Evolutionary conservation across 1,284 basidiomycete species (phyloP), one percentile per base, ranked within the genome.

Genomic region (Puccinia horiana): DNA sequence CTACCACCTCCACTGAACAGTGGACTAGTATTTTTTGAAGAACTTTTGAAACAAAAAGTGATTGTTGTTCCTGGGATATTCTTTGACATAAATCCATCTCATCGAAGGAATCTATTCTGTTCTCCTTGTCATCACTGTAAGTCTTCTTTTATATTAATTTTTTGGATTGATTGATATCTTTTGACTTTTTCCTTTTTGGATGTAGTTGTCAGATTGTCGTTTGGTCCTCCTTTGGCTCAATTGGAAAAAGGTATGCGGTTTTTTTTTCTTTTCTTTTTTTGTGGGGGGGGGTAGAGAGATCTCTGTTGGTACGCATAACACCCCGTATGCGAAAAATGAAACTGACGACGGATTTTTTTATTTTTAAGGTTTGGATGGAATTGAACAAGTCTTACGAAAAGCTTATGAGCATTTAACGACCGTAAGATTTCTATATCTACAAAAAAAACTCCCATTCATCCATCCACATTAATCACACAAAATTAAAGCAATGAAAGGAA

Each of bases 11-110:
- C 94, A 8, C 87, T 97, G 63, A 94, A 95, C 88, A 94, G 93
- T 84, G 95, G 95, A 29, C 88, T 97, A 85, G 92, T 93, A 42
- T 96, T 98, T 91, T 97, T 97, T 86, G 95, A 98, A 86, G 95
- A 97, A 87, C 89, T 94, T 52, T 90, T 98, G 65, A 96, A 95
- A 87, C 93, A 95, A 87, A 91, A 93, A 87, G 92, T 93, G 37
- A 95, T 95, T 84, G 93, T 94, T 80, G 94, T 95, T 74, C 94
- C 94, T 14, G 89, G 89, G 5, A 86, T 96, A 84, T 95, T 95
- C 89, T 96, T 96, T 82, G 94, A 96, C 86, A 90, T 93, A 85
- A 92, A 95, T 87, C 94, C 94, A 23, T 85, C 93, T 23, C 85
- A 94, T 85, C 89, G 93, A 84, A 89, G 89, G 61, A 88, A 97